A percentile compares a stretch with the other conserved stretches of the same genome.
Evolutionary conservation across 371 early-diverging fungal genomes (phyloP).

Genomic region (Synchytrium microbalum): DNA sequence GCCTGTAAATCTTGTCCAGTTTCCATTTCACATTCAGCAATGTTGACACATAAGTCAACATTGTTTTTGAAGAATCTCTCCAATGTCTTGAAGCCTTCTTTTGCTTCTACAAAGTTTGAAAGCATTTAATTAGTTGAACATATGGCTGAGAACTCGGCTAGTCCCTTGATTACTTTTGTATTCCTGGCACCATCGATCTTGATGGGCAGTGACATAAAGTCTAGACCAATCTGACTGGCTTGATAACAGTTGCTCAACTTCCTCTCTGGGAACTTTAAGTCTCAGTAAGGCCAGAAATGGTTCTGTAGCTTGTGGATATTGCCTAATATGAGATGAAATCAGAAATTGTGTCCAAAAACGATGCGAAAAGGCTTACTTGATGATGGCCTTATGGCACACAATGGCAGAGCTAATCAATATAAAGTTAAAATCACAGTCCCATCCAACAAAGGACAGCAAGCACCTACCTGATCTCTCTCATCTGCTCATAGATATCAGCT

Average conservation of each 20-base stretch:
- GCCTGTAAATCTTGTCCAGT: neutral
- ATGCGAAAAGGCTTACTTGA: neutral
- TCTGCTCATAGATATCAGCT: neutral
- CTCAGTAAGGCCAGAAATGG: neutral
- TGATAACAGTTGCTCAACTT: neutral
- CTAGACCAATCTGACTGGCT: neutral
- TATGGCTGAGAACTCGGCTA: too few relatives aligned
- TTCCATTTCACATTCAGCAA: slow-evolving; percentile 7
- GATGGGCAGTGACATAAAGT: neutral
- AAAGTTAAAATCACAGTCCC: too few relatives aligned
- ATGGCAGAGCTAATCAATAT: neutral
- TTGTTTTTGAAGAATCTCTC: slow-evolving; percentile 3
- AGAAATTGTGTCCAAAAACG: neutral
- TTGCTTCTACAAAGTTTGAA: neutral
- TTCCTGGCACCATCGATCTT: neutral
- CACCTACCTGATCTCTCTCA: neutral
- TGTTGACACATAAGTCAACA: neutral
- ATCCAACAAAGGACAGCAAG: too few relatives aligned
- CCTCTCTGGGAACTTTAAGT: neutral
- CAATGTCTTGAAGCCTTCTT: neutral
- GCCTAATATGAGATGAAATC: neutral
- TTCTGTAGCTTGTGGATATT: neutral
- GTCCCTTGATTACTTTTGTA: neutral
- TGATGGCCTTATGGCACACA: neutral
- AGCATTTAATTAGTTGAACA: too few relatives aligned